A percentile compares a stretch with the other conserved stretches of the same genome.
Conservation (phyloP, 257 asterid genomes). For the Solanum gracilifrons region DNA sequence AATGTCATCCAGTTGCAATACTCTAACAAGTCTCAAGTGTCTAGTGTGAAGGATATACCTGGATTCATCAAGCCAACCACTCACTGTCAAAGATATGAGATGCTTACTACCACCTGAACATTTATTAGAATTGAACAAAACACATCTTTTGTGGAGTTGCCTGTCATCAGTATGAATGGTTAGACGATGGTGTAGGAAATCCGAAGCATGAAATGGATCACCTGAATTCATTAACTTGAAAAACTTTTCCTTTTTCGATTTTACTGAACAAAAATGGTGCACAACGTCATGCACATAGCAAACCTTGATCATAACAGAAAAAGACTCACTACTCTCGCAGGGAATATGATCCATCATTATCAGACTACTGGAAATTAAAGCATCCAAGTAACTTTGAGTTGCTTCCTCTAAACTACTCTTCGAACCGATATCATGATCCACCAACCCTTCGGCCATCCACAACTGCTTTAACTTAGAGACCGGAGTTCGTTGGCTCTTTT, state of each 20-base stretch:
- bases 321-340: too few relatives aligned
- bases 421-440: background rate
- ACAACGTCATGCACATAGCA: conserved; percentile 10
- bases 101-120: background rate
- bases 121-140: background rate
- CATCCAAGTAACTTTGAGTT: conserved; percentile 2
- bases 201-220: background rate
- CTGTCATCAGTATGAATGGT: background rate
- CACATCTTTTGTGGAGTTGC: background rate
- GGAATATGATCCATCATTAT: background rate
- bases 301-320: background rate
- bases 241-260: background rate
- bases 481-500: too few relatives aligned
- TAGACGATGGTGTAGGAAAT: background rate
- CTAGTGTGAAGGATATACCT: background rate
- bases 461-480: background rate
- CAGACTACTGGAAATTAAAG: conserved; percentile 10
- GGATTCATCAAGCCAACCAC: background rate
- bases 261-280: conserved; percentile 6
- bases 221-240: background rate
- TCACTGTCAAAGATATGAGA: background rate
- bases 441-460: conserved; percentile 26
- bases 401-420: background rate
- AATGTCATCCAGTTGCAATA: conserved; percentile 1
- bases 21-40: conserved; percentile 5